phyloP scores from a whole-genome alignment of 306 rosid species.

The Acacia melanoxylon region DNA sequence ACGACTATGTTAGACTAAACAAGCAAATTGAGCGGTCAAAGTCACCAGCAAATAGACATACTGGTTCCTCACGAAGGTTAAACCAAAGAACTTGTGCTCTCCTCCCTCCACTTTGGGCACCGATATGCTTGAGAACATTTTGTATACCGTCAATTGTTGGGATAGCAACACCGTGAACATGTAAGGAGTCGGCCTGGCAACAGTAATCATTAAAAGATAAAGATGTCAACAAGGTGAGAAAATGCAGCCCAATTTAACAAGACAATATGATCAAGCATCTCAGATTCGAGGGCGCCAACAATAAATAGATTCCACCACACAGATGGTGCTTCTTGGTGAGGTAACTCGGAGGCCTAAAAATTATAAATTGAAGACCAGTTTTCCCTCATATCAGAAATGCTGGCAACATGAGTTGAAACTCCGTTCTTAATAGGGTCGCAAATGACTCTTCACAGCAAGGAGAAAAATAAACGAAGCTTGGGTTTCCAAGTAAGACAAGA shows the following conservation, averaged over 20 bases:
- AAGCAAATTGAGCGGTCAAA: background rate
- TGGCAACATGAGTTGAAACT: background rate
- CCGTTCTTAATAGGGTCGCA: background rate
- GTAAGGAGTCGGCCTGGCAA: conserved; percentile 61
- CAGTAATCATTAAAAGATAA: background rate
- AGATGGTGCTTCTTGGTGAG: background rate
- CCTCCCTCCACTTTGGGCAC: conserved; percentile 55
- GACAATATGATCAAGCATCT: background rate
- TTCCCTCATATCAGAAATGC: background rate
- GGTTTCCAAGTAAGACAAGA: background rate
- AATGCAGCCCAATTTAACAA: background rate
- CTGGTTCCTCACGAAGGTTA: conserved; percentile 94
- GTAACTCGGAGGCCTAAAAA: background rate
- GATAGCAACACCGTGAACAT: conserved; percentile 92
- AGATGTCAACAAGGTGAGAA: background rate
- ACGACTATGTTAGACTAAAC: background rate
- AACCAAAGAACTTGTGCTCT: conserved; percentile 71
- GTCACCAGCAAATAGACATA: conserved; percentile 21
- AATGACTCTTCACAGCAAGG: background rate
- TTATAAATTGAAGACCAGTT: background rate
- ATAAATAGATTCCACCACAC: background rate
- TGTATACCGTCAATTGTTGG: conserved; percentile 77
- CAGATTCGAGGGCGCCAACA: background rate
- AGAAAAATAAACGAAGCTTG: background rate
- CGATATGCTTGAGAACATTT: conserved; percentile 80